Base-by-base conservation (phyloP, 2,329 filamentous ascomycete genomes). In the Nemania serpens region DNA sequence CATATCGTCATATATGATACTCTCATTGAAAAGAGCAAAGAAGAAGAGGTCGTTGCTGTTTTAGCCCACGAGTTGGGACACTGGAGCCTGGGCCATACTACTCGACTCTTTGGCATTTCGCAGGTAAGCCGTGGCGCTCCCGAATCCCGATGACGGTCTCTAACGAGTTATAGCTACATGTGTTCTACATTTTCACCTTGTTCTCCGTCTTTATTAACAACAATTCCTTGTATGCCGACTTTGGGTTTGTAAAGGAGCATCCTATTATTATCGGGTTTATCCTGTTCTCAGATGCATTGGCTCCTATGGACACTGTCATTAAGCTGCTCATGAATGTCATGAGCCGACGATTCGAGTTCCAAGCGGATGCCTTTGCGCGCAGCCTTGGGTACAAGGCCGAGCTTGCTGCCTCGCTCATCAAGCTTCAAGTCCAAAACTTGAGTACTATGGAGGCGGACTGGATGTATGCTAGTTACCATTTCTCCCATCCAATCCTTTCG, bases 1-100 rank as follows among this genome's bases (percentile, higher is more conserved):
- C 96, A 98, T 81, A 99, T 99, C 81, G 95, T 99, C 72, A 96
- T 99, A 74, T 99, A 97, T 75, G 95, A 99, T 75, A 99, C 96
- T 5, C 80, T 99, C 65, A 93, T 99, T 65, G 94, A 97, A 78
- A 97, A 98, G 85, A 95, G 90, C 75, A 87, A 93, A 64, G 88
- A 91, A 3, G 85, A 95, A 73, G 95, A 99, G 77, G 93, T 99
- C 42, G 91, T 97, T 61, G 94, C 95, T 67, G 93, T 99, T 55
- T 82, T 99, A 55, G 93, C 92, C 37, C 95, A 99, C 75, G 95
- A 99, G 78, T 85, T 99, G 49, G 95, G 95, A 53, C 95, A 99
- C 81, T 99, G 95, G 95, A 94, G 90, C 71, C 86, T 97, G 68
- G 93, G 92, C 63, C 95, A 99, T 81, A 98, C 95, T 11, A 97